Percentiles rank a stretch among this genome's conserved stretches.
phyloP scores from a whole-genome alignment of 331 rosid genomes.

The Quercus phellos region DNA sequence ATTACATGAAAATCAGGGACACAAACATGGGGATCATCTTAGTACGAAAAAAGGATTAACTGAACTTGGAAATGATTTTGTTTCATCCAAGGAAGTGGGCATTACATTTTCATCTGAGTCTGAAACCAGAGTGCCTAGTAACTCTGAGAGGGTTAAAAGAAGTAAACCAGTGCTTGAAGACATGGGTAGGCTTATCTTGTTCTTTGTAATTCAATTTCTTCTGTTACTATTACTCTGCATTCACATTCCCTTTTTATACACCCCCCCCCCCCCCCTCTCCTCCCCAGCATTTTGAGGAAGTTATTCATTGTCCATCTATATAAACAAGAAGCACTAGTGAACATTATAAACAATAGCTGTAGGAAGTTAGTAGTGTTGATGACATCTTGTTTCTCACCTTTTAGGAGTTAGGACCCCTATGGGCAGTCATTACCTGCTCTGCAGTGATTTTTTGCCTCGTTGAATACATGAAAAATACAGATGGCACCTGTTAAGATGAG shows the following conservation, averaged over 20 bases:
- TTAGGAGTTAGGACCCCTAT: not conserved
- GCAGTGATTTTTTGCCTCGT: not conserved
- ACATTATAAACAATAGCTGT: not conserved
- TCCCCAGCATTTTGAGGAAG: not conserved
- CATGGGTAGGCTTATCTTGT: conserved; percentile 44
- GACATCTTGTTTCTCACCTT: not conserved
- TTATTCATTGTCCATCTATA: too few relatives aligned
- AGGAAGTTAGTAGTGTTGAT: not conserved
- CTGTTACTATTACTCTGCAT: not conserved
- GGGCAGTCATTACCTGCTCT: not conserved
- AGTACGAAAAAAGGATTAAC: conserved; percentile 21
- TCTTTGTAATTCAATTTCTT: not conserved
- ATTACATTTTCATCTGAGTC: conserved; percentile 22
- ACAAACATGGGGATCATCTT: conserved; percentile 10
- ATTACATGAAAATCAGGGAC: conserved; percentile 40
- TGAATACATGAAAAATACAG: not conserved
- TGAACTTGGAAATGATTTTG: conserved; percentile 16
- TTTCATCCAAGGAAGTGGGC: conserved; percentile 31
- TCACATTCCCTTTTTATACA: not conserved
- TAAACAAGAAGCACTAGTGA: not conserved
- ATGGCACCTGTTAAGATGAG: not conserved
- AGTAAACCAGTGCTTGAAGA: conserved; percentile 53
- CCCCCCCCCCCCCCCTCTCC: too few relatives aligned
- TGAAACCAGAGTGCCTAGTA: conserved; percentile 29
- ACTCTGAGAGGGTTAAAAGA: conserved; percentile 24